Percentiles rank a stretch among this genome's conserved stretches.
These are phyloP conservation scores for Lolium multiflorum DNA, from an alignment of 176 grass and related monocot species.

Conservation along the genomic window DNA sequence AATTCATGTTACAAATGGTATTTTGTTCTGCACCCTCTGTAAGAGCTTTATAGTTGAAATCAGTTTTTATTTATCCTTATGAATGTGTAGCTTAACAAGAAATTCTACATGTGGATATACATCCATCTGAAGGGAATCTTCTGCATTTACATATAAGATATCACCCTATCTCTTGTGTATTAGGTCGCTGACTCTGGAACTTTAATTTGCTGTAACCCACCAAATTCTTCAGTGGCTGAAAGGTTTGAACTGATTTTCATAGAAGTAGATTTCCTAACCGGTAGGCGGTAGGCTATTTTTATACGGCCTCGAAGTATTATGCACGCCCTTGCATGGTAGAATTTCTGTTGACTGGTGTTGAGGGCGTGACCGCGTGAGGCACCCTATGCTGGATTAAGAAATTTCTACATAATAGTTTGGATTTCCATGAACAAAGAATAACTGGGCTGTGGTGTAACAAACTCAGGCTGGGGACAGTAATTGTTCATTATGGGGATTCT, in stretches of 20 bases:
- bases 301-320: not conserved
- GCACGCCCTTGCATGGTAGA: not conserved
- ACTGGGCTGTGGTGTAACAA: slow-evolving; percentile 3
- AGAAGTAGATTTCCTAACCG: not conserved
- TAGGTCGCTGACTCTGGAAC: not conserved
- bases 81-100: not conserved
- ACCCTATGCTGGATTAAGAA: slow-evolving; percentile 4
- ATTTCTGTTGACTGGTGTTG: not conserved
- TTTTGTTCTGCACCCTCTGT: slow-evolving; percentile 21
- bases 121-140: not conserved
- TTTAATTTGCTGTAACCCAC: not conserved
- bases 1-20: slow-evolving; percentile 80
- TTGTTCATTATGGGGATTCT: not conserved
- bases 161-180: not conserved
- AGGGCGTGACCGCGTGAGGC: not conserved
- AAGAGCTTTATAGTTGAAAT: not conserved
- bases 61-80: no score
- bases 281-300: not conserved
- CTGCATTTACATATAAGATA: not conserved
- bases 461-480: not conserved
- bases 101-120: not conserved
- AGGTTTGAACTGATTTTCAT: slow-evolving; percentile 10
- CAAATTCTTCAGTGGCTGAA: not conserved
- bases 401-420: not conserved
- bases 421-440: not conserved